Percentiles rank a stretch among this genome's conserved stretches.
Evolutionary conservation across 2,329 filamentous ascomycete species (phyloP).

Genomic region (Fusarium sp.): DNA sequence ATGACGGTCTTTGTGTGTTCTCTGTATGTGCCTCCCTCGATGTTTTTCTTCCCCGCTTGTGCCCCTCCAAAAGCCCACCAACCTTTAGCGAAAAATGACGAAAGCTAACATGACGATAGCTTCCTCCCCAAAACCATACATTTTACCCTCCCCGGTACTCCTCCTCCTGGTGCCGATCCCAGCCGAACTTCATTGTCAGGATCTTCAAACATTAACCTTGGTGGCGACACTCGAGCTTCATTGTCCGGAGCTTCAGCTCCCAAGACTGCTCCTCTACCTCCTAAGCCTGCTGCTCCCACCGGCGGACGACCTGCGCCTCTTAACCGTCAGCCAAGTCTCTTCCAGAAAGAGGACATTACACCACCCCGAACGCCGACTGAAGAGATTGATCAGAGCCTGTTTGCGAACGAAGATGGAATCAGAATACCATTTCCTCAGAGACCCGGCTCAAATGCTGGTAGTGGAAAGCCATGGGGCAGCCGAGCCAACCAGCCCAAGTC

Average conservation of each 20-base stretch:
- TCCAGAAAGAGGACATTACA: constrained; percentile 62
- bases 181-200: constrained; percentile 47
- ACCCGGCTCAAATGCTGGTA: constrained; percentile 73
- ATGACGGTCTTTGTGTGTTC: constrained; percentile 59
- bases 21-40: constrained; percentile 50
- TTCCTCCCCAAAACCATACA: constrained; percentile 94
- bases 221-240: constrained; percentile 43
- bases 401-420: constrained; percentile 69
- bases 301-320: constrained; percentile 45
- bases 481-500: constrained; percentile 83
- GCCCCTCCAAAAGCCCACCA: constrained; percentile 30
- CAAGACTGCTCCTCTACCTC: constrained; percentile 14
- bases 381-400: constrained; percentile 60
- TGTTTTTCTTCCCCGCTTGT: constrained; percentile 29
- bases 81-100: constrained; percentile 14
- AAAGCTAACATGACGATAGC: constrained; percentile 59
- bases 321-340: constrained; percentile 65
- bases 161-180: constrained; percentile 54
- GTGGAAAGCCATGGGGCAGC: constrained; percentile 81
- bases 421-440: constrained; percentile 67
- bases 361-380: constrained; percentile 67
- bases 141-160: constrained; percentile 76
- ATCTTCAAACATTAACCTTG: constrained; percentile 35
- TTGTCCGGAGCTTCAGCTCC: constrained; percentile 44
- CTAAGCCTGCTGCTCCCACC: constrained; percentile 19